A percentile compares a stretch with the other conserved stretches of the same genome.
phyloP scores from a whole-genome alignment of 768 basidiomycete species.

The Podaxis sp. region DNA sequence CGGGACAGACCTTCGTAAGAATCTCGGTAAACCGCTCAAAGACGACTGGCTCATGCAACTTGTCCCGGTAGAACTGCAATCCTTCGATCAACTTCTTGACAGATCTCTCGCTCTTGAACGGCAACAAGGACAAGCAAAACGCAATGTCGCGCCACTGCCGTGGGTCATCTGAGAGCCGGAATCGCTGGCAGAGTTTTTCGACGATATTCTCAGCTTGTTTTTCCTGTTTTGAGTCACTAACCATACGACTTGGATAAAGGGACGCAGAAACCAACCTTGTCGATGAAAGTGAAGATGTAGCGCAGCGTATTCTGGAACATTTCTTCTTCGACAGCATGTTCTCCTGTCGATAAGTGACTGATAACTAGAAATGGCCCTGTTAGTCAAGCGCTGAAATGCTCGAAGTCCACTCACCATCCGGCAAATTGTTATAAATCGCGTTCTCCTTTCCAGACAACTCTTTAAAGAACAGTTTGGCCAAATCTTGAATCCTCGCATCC shows the following conservation, averaged over 20 bases:
- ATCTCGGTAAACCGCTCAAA: slow-evolving; percentile 86
- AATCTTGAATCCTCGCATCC: slow-evolving; percentile 82
- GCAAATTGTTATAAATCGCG: slow-evolving; percentile 97
- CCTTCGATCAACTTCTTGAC: slow-evolving; percentile 96
- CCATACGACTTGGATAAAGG: neutral
- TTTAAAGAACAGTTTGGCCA: slow-evolving; percentile 98
- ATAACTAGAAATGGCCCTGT: slow-evolving; percentile 59
- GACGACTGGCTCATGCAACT: slow-evolving; percentile 85
- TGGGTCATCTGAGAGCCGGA: slow-evolving; percentile 83
- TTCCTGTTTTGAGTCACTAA: slow-evolving; percentile 52
- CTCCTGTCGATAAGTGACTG: slow-evolving; percentile 89
- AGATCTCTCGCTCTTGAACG: slow-evolving; percentile 95
- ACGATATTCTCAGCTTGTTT: slow-evolving; percentile 98
- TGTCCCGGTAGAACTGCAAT: slow-evolving; percentile 92
- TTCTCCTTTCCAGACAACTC: slow-evolving; percentile 97
- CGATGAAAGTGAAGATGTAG: slow-evolving; percentile 96
- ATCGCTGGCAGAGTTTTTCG: slow-evolving; percentile 96
- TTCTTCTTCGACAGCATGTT: slow-evolving; percentile 90
- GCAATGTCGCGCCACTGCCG: slow-evolving; percentile 98
- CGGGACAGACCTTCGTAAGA: slow-evolving; percentile 69
- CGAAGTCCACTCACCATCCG: slow-evolving; percentile 65
- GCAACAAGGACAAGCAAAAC: slow-evolving; percentile 89
- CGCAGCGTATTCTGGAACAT: slow-evolving; percentile 90
- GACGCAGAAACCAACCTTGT: slow-evolving; percentile 65
- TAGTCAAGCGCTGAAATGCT: neutral